These are phyloP conservation scores for Pestalotiopsis fici DNA, from an alignment of 2,329 filamentous ascomycete species.

Conservation along the genomic window DNA sequence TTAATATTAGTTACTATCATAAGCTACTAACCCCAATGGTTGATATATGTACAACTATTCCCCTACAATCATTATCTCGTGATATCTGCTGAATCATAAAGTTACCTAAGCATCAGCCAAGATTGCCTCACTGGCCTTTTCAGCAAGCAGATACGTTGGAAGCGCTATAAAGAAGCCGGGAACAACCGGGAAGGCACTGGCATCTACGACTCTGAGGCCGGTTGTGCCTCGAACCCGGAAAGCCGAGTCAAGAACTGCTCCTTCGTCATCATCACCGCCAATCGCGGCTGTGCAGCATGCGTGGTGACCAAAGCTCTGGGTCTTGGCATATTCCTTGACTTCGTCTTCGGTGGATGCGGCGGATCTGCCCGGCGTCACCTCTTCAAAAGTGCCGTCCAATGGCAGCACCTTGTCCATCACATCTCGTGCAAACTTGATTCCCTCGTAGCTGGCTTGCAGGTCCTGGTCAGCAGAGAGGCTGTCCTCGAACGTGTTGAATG, in stretches of 20 bases:
- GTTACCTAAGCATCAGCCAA: not conserved
- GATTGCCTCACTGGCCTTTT: slow-evolving; percentile 12
- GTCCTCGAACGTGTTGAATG: slow-evolving; percentile 8
- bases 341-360: slow-evolving; percentile 1
- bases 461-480: not conserved
- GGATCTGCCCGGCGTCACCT: slow-evolving; percentile 13
- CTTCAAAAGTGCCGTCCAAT: slow-evolving; percentile 19
- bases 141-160: slow-evolving; percentile 9
- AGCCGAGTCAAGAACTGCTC: slow-evolving; percentile 8
- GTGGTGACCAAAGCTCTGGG: slow-evolving; percentile 12
- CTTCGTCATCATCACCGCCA: slow-evolving; percentile 8
- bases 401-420: slow-evolving; percentile 17
- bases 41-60: not conserved
- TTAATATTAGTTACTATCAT: not conserved
- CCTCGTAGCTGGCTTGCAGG: slow-evolving; percentile 1
- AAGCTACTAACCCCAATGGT: not conserved
- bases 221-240: slow-evolving; percentile 9
- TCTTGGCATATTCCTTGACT: slow-evolving; percentile 7
- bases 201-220: slow-evolving; percentile 10
- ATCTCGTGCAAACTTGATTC: slow-evolving; percentile 5
- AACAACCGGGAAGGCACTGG: slow-evolving; percentile 11
- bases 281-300: slow-evolving; percentile 12
- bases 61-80: not conserved
- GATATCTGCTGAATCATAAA: not conserved
- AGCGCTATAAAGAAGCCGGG: slow-evolving; percentile 14